These are phyloP conservation scores for Colletotrichum sp. DNA, from an alignment of 2,329 filamentous ascomycete genomes.

Conservation along the genomic window DNA sequence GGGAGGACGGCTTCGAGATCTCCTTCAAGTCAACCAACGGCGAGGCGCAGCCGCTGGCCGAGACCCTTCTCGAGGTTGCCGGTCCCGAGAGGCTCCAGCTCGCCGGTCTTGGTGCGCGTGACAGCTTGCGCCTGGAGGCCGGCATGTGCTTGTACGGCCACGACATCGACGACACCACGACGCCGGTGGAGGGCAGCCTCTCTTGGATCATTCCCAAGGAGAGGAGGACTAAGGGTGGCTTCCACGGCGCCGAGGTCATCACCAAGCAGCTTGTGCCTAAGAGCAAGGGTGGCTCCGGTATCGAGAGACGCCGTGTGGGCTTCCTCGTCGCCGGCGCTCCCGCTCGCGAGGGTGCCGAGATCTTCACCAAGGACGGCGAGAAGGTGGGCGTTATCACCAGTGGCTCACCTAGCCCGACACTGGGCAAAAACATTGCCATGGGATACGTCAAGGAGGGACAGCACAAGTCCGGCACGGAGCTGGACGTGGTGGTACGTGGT, in stretches of 20 bases:
- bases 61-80: conserved; percentile 64
- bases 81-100: conserved; percentile 70
- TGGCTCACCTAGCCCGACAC: conserved; percentile 84
- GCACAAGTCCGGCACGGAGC: conserved; percentile 84
- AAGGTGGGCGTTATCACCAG: conserved; percentile 84
- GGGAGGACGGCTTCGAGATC: conserved; percentile 98
- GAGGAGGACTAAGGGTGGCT: conserved; percentile 70
- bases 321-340: conserved; percentile 84
- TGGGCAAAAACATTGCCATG: conserved; percentile 95
- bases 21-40: conserved; percentile 60
- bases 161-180: conserved; percentile 82
- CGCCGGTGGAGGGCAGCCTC: conserved; percentile 61
- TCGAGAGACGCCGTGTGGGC: conserved; percentile 77
- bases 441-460: conserved; percentile 82
- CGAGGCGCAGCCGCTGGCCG: conserved; percentile 54
- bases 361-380: conserved; percentile 68
- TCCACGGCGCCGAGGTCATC: conserved; percentile 83
- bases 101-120: conserved; percentile 87
- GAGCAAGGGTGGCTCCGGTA: conserved; percentile 73
- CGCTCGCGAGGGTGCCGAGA: conserved; percentile 85
- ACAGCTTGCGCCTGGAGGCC: conserved; percentile 91
- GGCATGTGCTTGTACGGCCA: conserved; percentile 99
- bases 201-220: conserved; percentile 85
- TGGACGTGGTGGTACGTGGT: conserved; percentile 78
- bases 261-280: conserved; percentile 76